Base-by-base conservation (phyloP, 2,329 filamentous ascomycete genomes). In the Neofusicoccum cordaticola region DNA sequence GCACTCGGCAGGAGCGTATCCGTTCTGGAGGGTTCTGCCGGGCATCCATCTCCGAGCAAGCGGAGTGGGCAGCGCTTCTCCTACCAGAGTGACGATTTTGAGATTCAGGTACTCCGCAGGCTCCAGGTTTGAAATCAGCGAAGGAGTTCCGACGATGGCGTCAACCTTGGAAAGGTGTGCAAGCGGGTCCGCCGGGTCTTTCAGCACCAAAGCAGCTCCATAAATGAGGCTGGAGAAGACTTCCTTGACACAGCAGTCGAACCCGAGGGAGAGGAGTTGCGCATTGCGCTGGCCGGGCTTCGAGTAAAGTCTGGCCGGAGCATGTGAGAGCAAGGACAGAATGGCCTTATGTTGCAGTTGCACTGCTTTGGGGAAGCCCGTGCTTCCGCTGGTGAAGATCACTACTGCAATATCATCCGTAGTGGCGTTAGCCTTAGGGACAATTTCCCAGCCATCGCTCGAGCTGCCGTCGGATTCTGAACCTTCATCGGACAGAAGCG, bases 211-310 rank as follows among this genome's bases (percentile, higher is more conserved):
- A 4, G 64, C 63, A 0, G 57, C 64, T 12, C 66, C 66, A 41
- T 66, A 67, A n/a, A 65, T 58, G 2, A 67, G 47, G 19, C 60
- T 64, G 1, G 52, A 56, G 12, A 64, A 67, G 7, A 67, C 60
- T 31, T 67, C 66, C 7, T 47, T 62, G n/a, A 66, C 62, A 39
- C 57, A 64, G 31, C 51, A 58, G 58, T 67, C 66, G 34, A 67
- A 67, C 1, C 64, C 66, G 8, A 52, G 47, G 2, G 66, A 64
- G 4, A 67, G 52, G n/a, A 62, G 63, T 12, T 67, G 66, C 2
- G 64, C 64, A 7, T 66, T 63, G n/a, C 52, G 47, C 12, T 62
- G 64, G 2, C 66, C 63, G 4, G 64, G 64, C 8, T 56, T 45
- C 13, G 66, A 56, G 15, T 57, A 64, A 13, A 63, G 34, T n/a